Evolutionary conservation across 805 yeast species (phyloP).

Genomic region (Lachancea nothofagi): DNA sequence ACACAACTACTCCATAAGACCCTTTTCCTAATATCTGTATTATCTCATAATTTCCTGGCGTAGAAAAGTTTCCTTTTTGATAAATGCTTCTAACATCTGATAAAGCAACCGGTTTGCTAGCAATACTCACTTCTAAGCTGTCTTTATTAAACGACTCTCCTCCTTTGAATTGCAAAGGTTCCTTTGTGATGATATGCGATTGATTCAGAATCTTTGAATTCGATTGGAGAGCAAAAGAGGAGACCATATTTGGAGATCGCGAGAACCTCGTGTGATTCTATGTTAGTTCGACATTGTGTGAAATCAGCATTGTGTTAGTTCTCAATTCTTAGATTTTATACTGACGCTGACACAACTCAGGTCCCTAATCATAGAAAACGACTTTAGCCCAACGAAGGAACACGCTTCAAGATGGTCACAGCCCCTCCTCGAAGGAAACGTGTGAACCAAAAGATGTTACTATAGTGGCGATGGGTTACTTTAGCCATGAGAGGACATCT

Average conservation of each 20-base stretch:
- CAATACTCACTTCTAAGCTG: neutral
- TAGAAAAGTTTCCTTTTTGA: slow-evolving; percentile 54
- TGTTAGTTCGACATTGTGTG: neutral
- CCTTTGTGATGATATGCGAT: slow-evolving; percentile 2
- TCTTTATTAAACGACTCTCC: neutral
- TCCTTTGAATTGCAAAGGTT: neutral
- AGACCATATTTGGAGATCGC: neutral
- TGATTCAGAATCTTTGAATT: slow-evolving; percentile 6
- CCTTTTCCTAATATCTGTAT: slow-evolving; percentile 68
- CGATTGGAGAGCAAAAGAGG: slow-evolving; percentile 8
- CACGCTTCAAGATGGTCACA: no score
- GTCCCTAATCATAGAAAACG: no score
- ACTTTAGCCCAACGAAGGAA: neutral
- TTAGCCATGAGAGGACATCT: no score
- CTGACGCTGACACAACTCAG: slow-evolving; percentile 4
- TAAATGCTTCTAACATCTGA: slow-evolving; percentile 31
- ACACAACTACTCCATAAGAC: slow-evolving; percentile 80
- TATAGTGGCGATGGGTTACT: no score
- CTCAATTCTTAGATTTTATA: neutral
- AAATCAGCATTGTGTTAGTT: slow-evolving; percentile 3
- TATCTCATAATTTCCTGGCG: slow-evolving; percentile 57
- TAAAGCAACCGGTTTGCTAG: neutral
- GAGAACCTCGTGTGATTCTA: no score
- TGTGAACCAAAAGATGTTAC: no score
- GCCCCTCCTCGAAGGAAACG: no score